Percentiles rank a stretch among this genome's conserved stretches.
These are phyloP conservation scores for Coemansia sp. DNA, from an alignment of 192 early-diverging fungal species.

Conservation along the genomic window DNA sequence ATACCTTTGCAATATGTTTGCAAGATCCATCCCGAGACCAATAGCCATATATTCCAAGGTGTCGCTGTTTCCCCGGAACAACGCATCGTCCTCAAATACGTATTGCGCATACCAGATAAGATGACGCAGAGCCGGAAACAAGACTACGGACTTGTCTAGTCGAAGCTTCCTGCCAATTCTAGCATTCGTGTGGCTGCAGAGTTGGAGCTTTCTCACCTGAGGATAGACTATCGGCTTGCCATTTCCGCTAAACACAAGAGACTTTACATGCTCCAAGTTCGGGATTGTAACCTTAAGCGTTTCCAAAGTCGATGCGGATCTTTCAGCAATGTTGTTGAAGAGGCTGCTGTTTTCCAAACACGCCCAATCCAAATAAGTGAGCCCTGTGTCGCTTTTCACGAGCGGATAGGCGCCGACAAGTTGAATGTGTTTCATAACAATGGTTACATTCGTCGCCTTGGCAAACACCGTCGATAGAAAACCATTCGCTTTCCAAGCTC, in stretches of 20 bases:
- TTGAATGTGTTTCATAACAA: too few species aligned
- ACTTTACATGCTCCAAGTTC: background rate
- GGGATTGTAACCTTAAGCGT: background rate
- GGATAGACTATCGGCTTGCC: background rate
- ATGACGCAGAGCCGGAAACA: slow-evolving; percentile 22
- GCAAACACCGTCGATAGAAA: background rate
- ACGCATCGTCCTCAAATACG: background rate
- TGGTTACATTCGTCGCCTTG: background rate
- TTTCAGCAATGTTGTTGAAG: background rate
- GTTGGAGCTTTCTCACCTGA: background rate
- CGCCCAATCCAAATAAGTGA: background rate
- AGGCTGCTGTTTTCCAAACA: background rate
- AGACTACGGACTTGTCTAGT: background rate
- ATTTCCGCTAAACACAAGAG: background rate
- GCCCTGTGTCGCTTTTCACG: background rate
- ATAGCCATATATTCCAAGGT: slow-evolving; percentile 21
- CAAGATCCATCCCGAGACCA: slow-evolving; percentile 6
- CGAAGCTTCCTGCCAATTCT: too few species aligned
- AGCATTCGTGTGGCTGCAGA: background rate
- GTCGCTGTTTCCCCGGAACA: slow-evolving; percentile 8
- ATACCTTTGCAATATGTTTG: background rate
- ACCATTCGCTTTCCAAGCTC: background rate
- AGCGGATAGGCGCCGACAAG: background rate
- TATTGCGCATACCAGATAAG: background rate
- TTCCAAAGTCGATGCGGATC: background rate